Percentiles rank a stretch among this genome's conserved stretches.
Evolutionary conservation across 176 grass and related monocot genomes (phyloP).

Genomic region (Cenchrus purpureus): DNA sequence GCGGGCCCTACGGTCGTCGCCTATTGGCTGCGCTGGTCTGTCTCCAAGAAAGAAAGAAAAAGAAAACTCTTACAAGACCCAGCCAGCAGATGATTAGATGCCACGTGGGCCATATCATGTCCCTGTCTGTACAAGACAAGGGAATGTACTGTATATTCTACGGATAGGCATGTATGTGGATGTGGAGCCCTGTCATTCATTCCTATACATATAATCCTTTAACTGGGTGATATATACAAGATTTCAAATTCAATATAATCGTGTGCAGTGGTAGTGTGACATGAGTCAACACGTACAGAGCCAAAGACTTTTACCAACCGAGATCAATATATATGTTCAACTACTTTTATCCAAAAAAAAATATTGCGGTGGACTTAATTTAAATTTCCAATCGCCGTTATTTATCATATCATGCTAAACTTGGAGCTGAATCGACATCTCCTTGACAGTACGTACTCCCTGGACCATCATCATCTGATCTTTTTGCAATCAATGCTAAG

Average conservation of each 20-base stretch:
- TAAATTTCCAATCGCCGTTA: too few species aligned
- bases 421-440: too few species aligned
- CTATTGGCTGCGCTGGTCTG: background rate
- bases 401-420: too few species aligned
- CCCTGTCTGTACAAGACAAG: background rate
- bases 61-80: background rate
- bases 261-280: background rate
- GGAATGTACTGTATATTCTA: background rate
- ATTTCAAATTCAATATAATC: background rate
- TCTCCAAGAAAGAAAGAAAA: background rate
- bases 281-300: background rate
- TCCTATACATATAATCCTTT: background rate
- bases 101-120: background rate
- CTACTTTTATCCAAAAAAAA: too few species aligned
- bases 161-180: constrained; percentile 26
- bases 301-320: too few species aligned
- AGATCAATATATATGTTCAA: too few species aligned
- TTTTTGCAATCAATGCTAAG: constrained; percentile 21
- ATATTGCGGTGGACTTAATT: too few species aligned
- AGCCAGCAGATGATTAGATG: background rate
- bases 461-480: background rate
- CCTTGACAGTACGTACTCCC: too few species aligned
- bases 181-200: constrained; percentile 17
- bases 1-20: background rate
- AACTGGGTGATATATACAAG: too few species aligned